A percentile compares a stretch with the other conserved stretches of the same genome.
Evolutionary conservation across 805 yeast genomes (phyloP).

Genomic region (Starmerella riodocensis): DNA sequence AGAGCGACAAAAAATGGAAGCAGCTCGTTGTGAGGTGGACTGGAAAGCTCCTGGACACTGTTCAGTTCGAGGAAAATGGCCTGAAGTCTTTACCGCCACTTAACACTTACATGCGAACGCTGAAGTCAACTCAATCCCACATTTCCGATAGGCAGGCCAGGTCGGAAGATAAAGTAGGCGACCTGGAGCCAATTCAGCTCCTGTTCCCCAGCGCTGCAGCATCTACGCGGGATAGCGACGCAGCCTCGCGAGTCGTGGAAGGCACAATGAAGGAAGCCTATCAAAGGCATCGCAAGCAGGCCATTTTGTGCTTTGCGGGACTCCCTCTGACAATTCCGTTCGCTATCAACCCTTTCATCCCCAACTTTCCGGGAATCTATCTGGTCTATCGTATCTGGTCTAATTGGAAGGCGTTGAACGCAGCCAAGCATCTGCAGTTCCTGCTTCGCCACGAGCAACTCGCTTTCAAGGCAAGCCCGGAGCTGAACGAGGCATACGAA

Average conservation of each 20-base stretch:
- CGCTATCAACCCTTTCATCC: conserved; percentile 70
- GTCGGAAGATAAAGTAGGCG: conserved; percentile 14
- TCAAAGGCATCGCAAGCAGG: conserved; percentile 42
- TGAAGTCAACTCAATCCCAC: conserved; percentile 26
- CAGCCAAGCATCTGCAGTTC: conserved; percentile 53
- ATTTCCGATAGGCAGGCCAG: conserved; percentile 14
- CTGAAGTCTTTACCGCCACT: conserved; percentile 65
- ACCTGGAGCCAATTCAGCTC: conserved; percentile 28
- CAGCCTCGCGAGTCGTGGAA: conserved; percentile 20
- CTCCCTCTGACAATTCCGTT: conserved; percentile 73
- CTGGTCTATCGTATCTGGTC: conserved; percentile 71
- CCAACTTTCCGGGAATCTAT: conserved; percentile 86
- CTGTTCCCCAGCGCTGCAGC: conserved; percentile 37
- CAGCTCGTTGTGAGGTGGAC: conserved; percentile 43
- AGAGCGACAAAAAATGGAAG: conserved; percentile 45
- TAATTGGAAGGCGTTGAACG: conserved; percentile 63
- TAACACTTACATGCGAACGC: conserved; percentile 40
- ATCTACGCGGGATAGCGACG: conserved; percentile 15
- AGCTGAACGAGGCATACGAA: conserved; percentile 9
- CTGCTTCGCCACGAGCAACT: conserved; percentile 38
- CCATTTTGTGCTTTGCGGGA: conserved; percentile 41
- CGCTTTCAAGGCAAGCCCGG: conserved; percentile 19
- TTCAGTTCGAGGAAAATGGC: conserved; percentile 72
- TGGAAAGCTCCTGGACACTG: conserved; percentile 41
- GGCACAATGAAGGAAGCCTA: conserved; percentile 39